These are phyloP conservation scores for Dictyostelium capitatum DNA, from an alignment of 78 protist species.

Conservation along the genomic window DNA sequence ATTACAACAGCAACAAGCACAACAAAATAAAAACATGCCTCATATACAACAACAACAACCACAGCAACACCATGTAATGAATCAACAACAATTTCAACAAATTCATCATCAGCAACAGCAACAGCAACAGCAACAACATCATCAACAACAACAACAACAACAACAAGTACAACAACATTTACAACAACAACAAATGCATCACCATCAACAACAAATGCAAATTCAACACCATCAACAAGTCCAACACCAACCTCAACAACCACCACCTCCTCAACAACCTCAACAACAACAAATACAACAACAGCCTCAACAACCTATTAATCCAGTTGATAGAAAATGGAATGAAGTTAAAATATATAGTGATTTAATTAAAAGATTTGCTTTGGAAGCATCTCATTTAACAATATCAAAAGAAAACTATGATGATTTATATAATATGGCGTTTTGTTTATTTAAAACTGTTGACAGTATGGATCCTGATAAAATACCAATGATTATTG, in stretches of 20 bases:
- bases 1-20: neutral
- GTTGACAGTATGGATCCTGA: conserved; percentile 50
- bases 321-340: conserved; percentile 7
- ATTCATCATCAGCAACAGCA: neutral
- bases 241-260: neutral
- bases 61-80: neutral
- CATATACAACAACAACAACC: neutral
- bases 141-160: neutral
- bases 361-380: conserved; percentile 53
- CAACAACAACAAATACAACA: neutral
- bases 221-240: neutral
- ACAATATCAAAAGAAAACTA: conserved; percentile 54
- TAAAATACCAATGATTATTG: neutral
- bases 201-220: neutral
- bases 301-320: neutral
- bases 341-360: conserved; percentile 33
- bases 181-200: neutral
- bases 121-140: neutral
- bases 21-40: neutral
- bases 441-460: conserved; percentile 38
- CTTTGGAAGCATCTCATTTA: conserved; percentile 32
- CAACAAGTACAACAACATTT: neutral
- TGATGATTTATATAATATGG: conserved; percentile 63
- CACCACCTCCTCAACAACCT: neutral
- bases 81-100: neutral